Evolutionary conservation across 768 basidiomycete species (phyloP).

Genomic region (Leccinum pellstonianum): DNA sequence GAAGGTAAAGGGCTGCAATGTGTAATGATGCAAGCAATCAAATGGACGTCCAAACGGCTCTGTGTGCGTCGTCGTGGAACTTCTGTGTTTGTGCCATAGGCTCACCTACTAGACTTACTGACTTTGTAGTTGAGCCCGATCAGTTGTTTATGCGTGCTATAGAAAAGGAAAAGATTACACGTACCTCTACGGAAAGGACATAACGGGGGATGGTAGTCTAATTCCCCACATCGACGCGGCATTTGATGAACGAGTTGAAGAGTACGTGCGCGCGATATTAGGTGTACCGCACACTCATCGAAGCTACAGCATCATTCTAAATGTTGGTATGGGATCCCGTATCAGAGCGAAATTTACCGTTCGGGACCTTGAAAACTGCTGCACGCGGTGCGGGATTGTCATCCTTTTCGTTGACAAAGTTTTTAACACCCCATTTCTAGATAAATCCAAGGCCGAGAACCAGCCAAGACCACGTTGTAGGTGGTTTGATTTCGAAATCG

Average conservation of each 20-base stretch:
- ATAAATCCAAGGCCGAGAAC: constrained; percentile 65
- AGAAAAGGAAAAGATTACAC: constrained; percentile 93
- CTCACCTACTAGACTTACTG: too few species aligned
- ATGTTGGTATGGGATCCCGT: constrained; percentile 98
- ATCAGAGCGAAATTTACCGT: constrained; percentile 83
- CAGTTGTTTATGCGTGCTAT: constrained; percentile 2
- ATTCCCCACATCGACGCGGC: constrained; percentile 82
- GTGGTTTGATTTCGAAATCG: constrained; percentile 27
- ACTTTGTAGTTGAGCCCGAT: not conserved
- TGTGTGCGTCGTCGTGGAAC: too few species aligned
- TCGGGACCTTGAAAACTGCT: constrained; percentile 92
- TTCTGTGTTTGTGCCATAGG: too few species aligned
- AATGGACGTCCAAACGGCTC: too few species aligned
- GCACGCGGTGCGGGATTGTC: constrained; percentile 63
- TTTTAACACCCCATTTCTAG: constrained; percentile 35
- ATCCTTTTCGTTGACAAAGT: not conserved
- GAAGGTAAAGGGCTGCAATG: too few species aligned
- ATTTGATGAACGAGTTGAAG: constrained; percentile 73
- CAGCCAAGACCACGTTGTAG: constrained; percentile 89
- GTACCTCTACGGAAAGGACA: constrained; percentile 84
- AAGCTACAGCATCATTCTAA: constrained; percentile 76
- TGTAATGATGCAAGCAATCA: too few species aligned
- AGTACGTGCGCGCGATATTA: constrained; percentile 50
- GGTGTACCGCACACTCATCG: constrained; percentile 9
- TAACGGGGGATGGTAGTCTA: constrained; percentile 72